These are phyloP conservation scores for Agrocybe praecox DNA, from an alignment of 768 basidiomycete genomes.

Conservation along the genomic window DNA sequence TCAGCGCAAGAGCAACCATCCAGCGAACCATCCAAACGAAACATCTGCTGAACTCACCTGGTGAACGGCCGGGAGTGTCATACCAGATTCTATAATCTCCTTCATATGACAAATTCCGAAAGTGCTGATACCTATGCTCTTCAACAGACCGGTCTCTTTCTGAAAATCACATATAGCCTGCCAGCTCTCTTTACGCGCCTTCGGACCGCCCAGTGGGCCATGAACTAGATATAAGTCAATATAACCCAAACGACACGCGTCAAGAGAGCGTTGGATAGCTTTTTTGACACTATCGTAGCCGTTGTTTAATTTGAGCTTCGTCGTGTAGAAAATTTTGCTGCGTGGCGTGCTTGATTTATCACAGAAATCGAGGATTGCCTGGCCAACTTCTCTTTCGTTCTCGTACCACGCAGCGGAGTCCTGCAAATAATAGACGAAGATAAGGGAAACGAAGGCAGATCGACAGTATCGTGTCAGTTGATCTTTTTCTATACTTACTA, in stretches of 20 bases:
- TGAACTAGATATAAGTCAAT: constrained; percentile 78
- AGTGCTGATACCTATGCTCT: constrained; percentile 66
- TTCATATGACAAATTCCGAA: constrained; percentile 63
- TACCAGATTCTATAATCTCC: constrained; percentile 46
- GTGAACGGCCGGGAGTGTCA: constrained; percentile 59
- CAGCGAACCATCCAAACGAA: neutral
- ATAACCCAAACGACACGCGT: constrained; percentile 56
- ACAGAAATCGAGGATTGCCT: constrained; percentile 61
- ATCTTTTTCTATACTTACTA: constrained; percentile 38
- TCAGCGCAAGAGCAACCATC: neutral
- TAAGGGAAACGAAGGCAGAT: constrained; percentile 17
- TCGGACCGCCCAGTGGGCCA: constrained; percentile 62
- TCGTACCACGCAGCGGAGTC: constrained; percentile 58
- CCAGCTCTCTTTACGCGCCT: constrained; percentile 65
- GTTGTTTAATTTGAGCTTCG: constrained; percentile 64
- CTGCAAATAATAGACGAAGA: constrained; percentile 24
- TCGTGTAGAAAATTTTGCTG: constrained; percentile 67
- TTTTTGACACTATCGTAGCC: constrained; percentile 50
- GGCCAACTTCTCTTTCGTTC: constrained; percentile 68
- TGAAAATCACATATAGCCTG: constrained; percentile 64
- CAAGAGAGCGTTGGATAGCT: constrained; percentile 54
- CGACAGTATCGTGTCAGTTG: constrained; percentile 16
- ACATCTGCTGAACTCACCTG: constrained; percentile 39
- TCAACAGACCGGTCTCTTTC: constrained; percentile 50
- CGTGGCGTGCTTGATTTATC: constrained; percentile 49